Base-by-base conservation (phyloP, 192 early-diverging fungal species). In the Lobosporangium transversale region DNA sequence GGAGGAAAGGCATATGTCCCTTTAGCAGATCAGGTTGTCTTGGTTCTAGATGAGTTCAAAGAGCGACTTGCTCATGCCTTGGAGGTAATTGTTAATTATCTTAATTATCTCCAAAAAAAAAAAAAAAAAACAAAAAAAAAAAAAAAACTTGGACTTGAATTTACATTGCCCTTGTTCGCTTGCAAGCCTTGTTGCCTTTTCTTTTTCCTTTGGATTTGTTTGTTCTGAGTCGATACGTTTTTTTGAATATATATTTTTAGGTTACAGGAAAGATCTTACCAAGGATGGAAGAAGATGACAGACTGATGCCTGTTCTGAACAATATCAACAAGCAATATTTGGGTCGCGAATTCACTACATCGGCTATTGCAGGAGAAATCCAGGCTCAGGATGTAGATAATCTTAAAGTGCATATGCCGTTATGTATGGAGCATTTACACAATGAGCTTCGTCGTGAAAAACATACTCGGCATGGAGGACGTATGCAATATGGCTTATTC, bases 401-500 rank as follows among this genome's bases (percentile, higher is more conserved):
- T 65, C 83, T 94, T 32, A 84, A 84, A 11, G 79, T 66, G 21
- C 87, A 91, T 69, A 97, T 97, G 85, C 94, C 97, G 30, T 84
- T 91, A 24, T 99, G 97, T 75, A 99, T 99, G 96, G 79, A 84
- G 49, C 84, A 92, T 63, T 79, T 99, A 21, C 91, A 97, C 66
- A 58, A 78, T 31, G 81, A 86, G 53, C 87, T 99, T 40, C 62
- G 78, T 32, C 70, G 71, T 31, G 91, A 95, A 63, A 89, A 83
- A 31, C 97, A 99, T 74, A 79, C 97, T 33, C 89, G 89, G 40
- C 95, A 99, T 73, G 85, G 81, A 53, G 95, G 93, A 14, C 89
- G 97, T 66, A 91, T 96, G 81, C 95, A 97, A 65, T 92, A 90
- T 52, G 93, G 94, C 6, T 84, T 99, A 43, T 99, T 99, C 80